Evolutionary conservation across 75 land plant genomes (phyloP).

Genomic region (Chamaecyparis obtusa): DNA sequence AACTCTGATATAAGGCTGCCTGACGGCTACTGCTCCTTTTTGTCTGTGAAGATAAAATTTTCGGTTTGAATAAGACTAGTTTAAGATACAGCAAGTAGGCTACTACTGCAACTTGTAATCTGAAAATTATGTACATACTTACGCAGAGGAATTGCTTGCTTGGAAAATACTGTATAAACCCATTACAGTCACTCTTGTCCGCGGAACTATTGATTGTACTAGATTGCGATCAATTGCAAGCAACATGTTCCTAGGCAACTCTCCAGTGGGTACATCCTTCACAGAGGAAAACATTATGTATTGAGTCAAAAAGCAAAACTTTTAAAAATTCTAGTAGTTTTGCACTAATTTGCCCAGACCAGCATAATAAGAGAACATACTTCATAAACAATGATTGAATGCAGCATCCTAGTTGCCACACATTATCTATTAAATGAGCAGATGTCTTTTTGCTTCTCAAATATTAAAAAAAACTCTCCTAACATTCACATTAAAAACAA

Average conservation of each 20-base stretch:
- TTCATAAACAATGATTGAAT: background rate
- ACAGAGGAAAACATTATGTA: background rate
- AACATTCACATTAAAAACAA: too few relatives aligned
- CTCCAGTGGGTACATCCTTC: slow-evolving; percentile 98
- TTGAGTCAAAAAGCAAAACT: background rate
- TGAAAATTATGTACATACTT: slow-evolving; percentile 6
- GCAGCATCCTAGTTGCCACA: background rate
- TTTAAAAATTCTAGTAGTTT: background rate
- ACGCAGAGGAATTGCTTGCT: slow-evolving; percentile 67
- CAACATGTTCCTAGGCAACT: slow-evolving; percentile 94
- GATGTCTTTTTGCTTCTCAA: background rate
- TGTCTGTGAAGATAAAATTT: slow-evolving; percentile 48
- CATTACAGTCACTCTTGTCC: slow-evolving; percentile 87
- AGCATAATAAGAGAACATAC: background rate
- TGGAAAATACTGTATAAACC: slow-evolving; percentile 96
- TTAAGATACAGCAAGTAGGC: background rate
- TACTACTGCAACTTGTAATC: background rate
- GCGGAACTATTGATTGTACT: slow-evolving; percentile 91
- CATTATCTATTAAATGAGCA: background rate
- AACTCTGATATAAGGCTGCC: slow-evolving; percentile 95
- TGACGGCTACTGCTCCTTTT: slow-evolving; percentile 92
- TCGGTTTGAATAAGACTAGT: background rate
- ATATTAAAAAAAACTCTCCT: background rate
- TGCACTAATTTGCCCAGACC: background rate
- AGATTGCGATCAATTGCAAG: slow-evolving; percentile 87